Evolutionary conservation across 2,329 filamentous ascomycete genomes (phyloP).

Genomic region (Aureobasidium lini): DNA sequence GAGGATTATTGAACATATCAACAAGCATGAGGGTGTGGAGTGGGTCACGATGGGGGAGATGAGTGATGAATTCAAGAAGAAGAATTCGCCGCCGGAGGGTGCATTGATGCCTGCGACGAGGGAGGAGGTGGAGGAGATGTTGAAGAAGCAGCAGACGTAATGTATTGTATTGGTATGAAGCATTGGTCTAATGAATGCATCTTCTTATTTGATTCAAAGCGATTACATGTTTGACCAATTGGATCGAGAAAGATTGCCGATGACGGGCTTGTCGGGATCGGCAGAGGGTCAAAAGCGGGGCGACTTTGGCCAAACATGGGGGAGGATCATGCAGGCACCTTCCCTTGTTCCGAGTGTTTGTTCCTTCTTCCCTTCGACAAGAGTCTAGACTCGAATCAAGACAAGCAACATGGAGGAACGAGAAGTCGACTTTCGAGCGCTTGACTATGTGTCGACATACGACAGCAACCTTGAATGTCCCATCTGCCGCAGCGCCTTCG

Average conservation of each 20-base stretch:
- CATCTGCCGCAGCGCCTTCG: constrained; percentile 57
- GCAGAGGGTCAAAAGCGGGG: constrained; percentile 1
- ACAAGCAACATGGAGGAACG: not conserved
- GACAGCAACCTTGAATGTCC: constrained; percentile 57
- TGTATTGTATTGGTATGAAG: not conserved
- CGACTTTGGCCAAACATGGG: not conserved
- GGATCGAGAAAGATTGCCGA: not conserved
- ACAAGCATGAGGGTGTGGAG: constrained; percentile 52
- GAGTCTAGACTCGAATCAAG: not conserved
- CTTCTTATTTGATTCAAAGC: no score
- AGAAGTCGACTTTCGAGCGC: constrained; percentile 46
- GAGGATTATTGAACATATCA: constrained; percentile 51
- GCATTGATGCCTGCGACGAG: constrained; percentile 51
- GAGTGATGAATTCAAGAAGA: constrained; percentile 62
- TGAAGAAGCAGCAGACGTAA: constrained; percentile 10
- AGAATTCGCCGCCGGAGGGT: constrained; percentile 47
- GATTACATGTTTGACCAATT: not conserved
- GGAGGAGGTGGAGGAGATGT: constrained; percentile 43
- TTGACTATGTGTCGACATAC: constrained; percentile 51
- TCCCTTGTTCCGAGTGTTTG: constrained; percentile 3
- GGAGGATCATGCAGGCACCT: not conserved
- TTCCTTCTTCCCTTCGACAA: not conserved
- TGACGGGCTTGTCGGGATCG: not conserved
- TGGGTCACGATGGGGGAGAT: constrained; percentile 62
- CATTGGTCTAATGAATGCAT: no score